Percentiles rank a stretch among this genome's conserved stretches.
phyloP scores from a whole-genome alignment of 2,329 filamentous ascomycete genomes.

The Scopulariopsis brevicaulis region DNA sequence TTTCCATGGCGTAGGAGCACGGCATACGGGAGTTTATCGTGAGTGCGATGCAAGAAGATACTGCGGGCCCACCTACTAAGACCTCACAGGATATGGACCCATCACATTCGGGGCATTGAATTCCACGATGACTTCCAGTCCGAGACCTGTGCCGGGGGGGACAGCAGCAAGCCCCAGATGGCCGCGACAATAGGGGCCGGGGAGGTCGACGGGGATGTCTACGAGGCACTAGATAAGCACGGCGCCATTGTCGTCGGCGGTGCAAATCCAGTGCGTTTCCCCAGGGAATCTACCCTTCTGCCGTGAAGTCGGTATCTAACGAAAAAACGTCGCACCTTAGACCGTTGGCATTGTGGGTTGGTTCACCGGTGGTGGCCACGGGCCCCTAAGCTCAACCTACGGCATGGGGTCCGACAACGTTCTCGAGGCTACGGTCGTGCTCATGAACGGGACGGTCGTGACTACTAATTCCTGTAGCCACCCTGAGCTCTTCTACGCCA shows the following conservation, averaged over 20 bases:
- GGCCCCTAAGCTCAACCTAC: constrained; percentile 22
- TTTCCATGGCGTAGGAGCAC: not conserved
- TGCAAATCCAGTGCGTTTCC: not conserved
- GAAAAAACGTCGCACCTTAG: not conserved
- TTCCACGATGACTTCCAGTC: constrained; percentile 4
- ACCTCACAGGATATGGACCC: constrained; percentile 2
- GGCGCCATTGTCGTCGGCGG: constrained; percentile 4
- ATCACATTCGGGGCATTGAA: constrained; percentile 2
- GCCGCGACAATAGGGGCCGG: constrained; percentile 4
- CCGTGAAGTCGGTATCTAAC: not conserved
- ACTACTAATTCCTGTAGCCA: constrained; percentile 20
- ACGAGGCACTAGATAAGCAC: constrained; percentile 2
- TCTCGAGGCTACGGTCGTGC: constrained; percentile 27
- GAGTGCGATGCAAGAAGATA: not conserved
- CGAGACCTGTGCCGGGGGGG: not conserved
- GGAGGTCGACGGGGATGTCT: constrained; percentile 2
- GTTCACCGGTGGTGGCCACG: constrained; percentile 27
- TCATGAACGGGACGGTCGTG: constrained; percentile 21
- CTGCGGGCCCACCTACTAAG: not conserved
- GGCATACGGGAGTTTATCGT: not conserved
- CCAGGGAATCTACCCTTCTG: not conserved
- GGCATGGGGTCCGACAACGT: constrained; percentile 31
- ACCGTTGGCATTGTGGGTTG: constrained; percentile 19
- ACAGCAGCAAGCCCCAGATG: not conserved
- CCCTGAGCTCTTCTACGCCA: constrained; percentile 23